Evolutionary conservation across 2,329 filamentous ascomycete species (phyloP).

Genomic region (Xylariaceae sp.): DNA sequence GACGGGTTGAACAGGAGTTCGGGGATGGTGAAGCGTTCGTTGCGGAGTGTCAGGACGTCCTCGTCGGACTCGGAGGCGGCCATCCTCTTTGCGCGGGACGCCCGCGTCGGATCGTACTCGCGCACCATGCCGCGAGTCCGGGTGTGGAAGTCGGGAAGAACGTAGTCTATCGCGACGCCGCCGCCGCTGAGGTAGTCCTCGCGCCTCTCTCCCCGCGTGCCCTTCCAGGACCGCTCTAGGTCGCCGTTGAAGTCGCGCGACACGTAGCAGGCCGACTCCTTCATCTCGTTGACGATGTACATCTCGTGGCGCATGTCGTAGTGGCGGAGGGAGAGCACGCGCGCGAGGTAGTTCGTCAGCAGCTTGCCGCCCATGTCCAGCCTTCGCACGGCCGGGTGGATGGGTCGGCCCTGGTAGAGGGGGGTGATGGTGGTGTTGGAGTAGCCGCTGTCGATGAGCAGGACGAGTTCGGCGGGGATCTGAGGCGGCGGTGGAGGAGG

Average conservation of each 20-base stretch:
- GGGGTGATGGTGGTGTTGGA: constrained; percentile 90
- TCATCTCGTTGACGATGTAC: constrained; percentile 92
- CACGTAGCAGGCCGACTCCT: constrained; percentile 83
- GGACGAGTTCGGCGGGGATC: constrained; percentile 69
- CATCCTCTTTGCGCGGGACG: constrained; percentile 46
- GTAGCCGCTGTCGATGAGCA: constrained; percentile 87
- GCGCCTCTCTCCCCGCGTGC: constrained; percentile 55
- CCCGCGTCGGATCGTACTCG: constrained; percentile 66
- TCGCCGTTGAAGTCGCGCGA: constrained; percentile 70
- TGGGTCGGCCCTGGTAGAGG: constrained; percentile 69
- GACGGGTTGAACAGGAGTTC: constrained; percentile 83
- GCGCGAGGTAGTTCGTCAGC: constrained; percentile 86
- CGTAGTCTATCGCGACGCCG: constrained; percentile 79
- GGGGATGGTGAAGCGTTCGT: constrained; percentile 86
- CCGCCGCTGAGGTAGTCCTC: constrained; percentile 43
- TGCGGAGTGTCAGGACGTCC: constrained; percentile 79
- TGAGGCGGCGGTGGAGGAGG: constrained; percentile 20
- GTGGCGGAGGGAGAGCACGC: constrained; percentile 81
- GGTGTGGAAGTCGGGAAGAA: constrained; percentile 73
- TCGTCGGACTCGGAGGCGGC: constrained; percentile 51
- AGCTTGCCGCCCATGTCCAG: constrained; percentile 91
- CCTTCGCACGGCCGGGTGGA: constrained; percentile 76
- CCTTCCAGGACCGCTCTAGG: constrained; percentile 81
- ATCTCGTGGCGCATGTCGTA: constrained; percentile 95
- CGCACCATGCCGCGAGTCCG: constrained; percentile 61